These are phyloP conservation scores for Zizania latifolia DNA, from an alignment of 176 grass and related monocot genomes.

Conservation along the genomic window DNA sequence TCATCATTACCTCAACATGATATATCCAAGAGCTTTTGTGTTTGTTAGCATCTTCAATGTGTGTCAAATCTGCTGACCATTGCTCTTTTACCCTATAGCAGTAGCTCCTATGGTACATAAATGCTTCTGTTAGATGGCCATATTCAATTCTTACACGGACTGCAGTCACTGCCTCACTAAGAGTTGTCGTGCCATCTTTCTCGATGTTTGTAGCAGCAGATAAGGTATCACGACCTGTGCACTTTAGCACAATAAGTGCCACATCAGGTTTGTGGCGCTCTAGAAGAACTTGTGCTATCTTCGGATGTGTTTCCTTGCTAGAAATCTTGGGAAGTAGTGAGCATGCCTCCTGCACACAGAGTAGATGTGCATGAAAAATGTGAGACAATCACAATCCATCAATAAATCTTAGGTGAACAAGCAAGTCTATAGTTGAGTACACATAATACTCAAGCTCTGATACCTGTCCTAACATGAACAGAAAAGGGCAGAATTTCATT, in stretches of 20 bases:
- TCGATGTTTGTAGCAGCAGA: constrained; percentile 34
- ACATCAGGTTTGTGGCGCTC: constrained; percentile 67
- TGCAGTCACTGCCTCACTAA: constrained; percentile 67
- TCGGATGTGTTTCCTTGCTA: constrained; percentile 79
- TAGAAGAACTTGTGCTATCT: constrained; percentile 85
- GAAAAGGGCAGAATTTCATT: not conserved
- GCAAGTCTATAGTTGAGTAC: not conserved
- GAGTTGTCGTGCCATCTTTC: constrained; percentile 40
- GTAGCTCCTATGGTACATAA: constrained; percentile 71
- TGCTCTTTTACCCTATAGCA: constrained; percentile 65
- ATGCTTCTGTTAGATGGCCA: constrained; percentile 84
- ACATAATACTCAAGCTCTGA: constrained; percentile 2
- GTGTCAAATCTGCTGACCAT: constrained; percentile 25
- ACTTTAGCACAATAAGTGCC: constrained; percentile 65
- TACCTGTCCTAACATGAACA: constrained; percentile 3
- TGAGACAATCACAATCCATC: not conserved
- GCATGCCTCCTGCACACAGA: constrained; percentile 59
- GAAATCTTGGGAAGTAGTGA: constrained; percentile 69
- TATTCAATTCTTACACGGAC: constrained; percentile 81
- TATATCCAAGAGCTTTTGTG: constrained; percentile 43
- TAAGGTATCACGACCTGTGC: constrained; percentile 52
- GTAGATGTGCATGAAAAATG: constrained; percentile 13
- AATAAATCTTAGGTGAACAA: not conserved
- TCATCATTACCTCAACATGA: constrained; percentile 59
- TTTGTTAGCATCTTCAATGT: constrained; percentile 16